Conservation (phyloP, 257 asterid genomes). For the Vinca minor region DNA sequence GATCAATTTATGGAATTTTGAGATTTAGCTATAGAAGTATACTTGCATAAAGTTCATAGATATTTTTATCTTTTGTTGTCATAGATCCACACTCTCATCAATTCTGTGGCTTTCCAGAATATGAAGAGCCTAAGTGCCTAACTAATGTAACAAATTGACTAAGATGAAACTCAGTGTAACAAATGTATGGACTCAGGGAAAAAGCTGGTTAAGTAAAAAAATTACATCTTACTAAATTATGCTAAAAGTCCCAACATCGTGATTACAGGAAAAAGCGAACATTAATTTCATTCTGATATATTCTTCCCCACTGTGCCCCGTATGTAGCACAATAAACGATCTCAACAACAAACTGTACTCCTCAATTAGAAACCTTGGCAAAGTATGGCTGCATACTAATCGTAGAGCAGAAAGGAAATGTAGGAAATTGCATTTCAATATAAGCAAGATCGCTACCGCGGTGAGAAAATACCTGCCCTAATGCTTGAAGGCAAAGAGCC, state of each 20-base stretch:
- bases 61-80: too few relatives aligned
- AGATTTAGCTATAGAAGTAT: background rate
- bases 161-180: background rate
- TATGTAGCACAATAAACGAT: background rate
- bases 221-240: too few relatives aligned
- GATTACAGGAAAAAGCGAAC: background rate
- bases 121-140: too few relatives aligned
- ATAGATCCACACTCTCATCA: too few relatives aligned
- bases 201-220: background rate
- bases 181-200: background rate
- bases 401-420: background rate
- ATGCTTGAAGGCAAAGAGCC: constrained; percentile 92
- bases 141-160: background rate
- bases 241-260: background rate
- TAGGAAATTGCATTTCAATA: constrained; percentile 1
- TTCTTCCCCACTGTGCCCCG: background rate
- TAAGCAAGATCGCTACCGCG: constrained; percentile 10
- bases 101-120: too few relatives aligned
- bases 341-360: background rate
- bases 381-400: background rate
- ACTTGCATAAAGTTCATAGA: background rate
- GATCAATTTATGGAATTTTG: background rate
- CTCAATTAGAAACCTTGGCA: background rate
- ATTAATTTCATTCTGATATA: background rate
- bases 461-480: constrained; percentile 71